phyloP scores from a whole-genome alignment of 164 flowering plant genomes.

The Chloranthus sessilifolius region DNA sequence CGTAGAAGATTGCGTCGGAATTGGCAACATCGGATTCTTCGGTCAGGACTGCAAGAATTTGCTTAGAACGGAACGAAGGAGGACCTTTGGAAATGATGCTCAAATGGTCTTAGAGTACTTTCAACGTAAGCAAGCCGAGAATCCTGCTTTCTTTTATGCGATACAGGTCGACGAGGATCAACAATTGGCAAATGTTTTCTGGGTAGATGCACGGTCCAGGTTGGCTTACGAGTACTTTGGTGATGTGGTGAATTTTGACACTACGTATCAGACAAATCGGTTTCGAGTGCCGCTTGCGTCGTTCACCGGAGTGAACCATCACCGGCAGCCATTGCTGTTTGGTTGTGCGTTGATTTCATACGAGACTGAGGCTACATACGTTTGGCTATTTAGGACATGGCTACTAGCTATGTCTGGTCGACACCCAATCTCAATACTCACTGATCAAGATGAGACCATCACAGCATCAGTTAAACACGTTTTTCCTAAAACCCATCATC shows the following conservation, averaged over 20 bases:
- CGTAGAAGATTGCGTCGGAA: background rate
- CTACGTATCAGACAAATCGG: background rate
- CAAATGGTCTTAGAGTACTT: background rate
- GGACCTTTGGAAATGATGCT: conserved; percentile 1
- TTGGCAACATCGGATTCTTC: background rate
- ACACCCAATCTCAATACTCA: background rate
- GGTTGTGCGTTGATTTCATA: background rate
- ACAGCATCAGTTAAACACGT: background rate
- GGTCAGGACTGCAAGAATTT: background rate
- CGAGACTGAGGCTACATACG: background rate
- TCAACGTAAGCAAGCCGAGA: background rate
- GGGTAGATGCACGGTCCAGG: conserved; percentile 3
- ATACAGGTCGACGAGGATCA: background rate
- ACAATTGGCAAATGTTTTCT: background rate
- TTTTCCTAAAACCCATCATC: conserved; percentile 3
- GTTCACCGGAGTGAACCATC: conserved; percentile 4
- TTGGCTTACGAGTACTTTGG: conserved; percentile 1
- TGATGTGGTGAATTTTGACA: background rate
- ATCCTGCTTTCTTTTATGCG: conserved; percentile 6
- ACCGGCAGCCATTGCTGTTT: background rate
- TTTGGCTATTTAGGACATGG: conserved; percentile 6
- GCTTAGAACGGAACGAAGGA: background rate
- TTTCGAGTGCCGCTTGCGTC: background rate
- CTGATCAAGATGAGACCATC: background rate
- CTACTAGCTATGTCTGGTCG: conserved; percentile 4